phyloP scores from a whole-genome alignment of 176 grass and related monocot genomes.

The Juncus inflexus region DNA sequence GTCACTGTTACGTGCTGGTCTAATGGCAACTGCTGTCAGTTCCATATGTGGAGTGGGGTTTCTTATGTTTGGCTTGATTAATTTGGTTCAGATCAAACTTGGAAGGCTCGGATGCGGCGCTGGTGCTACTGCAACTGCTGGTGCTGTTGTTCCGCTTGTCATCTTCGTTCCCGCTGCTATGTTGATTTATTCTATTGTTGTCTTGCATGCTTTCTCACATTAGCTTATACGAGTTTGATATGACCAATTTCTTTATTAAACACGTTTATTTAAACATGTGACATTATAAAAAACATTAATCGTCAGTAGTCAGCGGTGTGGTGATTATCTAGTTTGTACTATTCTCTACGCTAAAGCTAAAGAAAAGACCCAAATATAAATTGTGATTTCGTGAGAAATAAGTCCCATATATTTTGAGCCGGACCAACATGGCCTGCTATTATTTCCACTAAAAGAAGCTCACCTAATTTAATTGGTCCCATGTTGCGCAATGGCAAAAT shows the following conservation, averaged over 20 bases:
- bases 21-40: constrained; percentile 30
- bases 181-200: constrained; percentile 38
- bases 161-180: constrained; percentile 35
- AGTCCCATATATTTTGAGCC: too few species aligned
- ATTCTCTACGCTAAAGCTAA: too few species aligned
- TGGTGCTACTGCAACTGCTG: constrained; percentile 8
- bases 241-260: background rate
- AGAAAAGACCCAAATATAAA: too few species aligned
- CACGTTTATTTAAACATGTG: too few species aligned
- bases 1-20: constrained; percentile 28
- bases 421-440: too few species aligned
- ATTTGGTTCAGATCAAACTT: constrained; percentile 47
- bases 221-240: constrained; percentile 8
- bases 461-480: too few species aligned
- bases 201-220: constrained; percentile 41
- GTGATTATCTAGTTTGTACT: too few species aligned
- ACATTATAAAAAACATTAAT: too few species aligned
- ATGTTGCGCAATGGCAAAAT: too few species aligned
- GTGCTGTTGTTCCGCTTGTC: constrained; percentile 34
- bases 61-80: constrained; percentile 39
- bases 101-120: constrained; percentile 39
- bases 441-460: too few species aligned
- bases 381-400: too few species aligned
- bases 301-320: too few species aligned
- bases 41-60: constrained; percentile 42